Percentiles rank a stretch among this genome's conserved stretches.
These are phyloP conservation scores for Podaxis mareebaensis DNA, from an alignment of 768 basidiomycete genomes.

Conservation along the genomic window DNA sequence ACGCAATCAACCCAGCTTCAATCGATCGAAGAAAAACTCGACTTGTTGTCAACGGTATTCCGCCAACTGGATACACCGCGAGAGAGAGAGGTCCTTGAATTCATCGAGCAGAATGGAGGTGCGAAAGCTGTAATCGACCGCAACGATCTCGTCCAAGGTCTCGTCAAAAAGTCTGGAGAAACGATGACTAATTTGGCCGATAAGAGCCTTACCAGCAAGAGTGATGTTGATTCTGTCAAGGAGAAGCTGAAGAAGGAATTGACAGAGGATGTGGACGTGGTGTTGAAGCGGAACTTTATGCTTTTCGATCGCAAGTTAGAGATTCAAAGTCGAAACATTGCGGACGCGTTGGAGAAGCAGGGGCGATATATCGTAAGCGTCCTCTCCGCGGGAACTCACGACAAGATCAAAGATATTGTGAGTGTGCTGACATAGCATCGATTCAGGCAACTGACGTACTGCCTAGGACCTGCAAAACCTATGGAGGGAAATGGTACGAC, in stretches of 20 bases:
- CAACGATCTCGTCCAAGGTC: conserved; percentile 32
- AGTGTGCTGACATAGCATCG: conserved; percentile 11
- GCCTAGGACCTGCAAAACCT: conserved; percentile 13
- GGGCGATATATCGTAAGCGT: conserved; percentile 1
- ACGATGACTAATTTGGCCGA: conserved; percentile 23
- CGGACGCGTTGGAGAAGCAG: conserved; percentile 16
- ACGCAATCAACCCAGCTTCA: conserved; percentile 20
- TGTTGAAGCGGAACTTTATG: conserved; percentile 38
- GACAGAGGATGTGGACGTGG: conserved; percentile 36
- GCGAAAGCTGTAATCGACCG: conserved; percentile 33
- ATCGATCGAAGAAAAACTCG: conserved; percentile 31
- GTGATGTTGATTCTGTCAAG: conserved; percentile 10
- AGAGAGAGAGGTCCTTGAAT: conserved; percentile 37
- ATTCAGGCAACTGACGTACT: background rate
- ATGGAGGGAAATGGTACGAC: conserved; percentile 17
- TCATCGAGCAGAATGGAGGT: conserved; percentile 43
- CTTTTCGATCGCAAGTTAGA: conserved; percentile 49
- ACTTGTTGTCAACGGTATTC: conserved; percentile 35
- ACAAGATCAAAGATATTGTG: conserved; percentile 42
- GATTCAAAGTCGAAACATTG: conserved; percentile 35
- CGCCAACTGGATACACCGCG: conserved; percentile 38
- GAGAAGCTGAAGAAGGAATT: conserved; percentile 36
- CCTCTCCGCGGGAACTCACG: conserved; percentile 39
- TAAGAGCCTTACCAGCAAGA: conserved; percentile 14
- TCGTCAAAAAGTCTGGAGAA: conserved; percentile 34